Base-by-base conservation (phyloP, 257 asterid genomes). In the Handroanthus guayacan region DNA sequence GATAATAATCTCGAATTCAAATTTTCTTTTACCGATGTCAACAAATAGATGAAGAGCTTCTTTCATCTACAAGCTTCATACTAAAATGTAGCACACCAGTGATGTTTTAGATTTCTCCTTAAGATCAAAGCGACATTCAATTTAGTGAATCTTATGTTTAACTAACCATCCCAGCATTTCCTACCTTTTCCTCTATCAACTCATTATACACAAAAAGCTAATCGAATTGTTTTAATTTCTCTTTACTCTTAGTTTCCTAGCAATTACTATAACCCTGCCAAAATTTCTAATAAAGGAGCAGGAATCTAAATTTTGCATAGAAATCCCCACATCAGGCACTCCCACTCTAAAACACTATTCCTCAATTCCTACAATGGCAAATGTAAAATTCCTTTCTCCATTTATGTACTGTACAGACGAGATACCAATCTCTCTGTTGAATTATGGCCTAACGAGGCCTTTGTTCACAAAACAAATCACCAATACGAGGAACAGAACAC, bases 401-500 rank as follows among this genome's bases (percentile, higher is more conserved):
- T 3, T 44, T 18, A 18, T 45, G 12, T 38, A 37, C 4, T 13
- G 68, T 0, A 38, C 11, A 60, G 12, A n/a, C 51, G 25, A 63
- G 2, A 63, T 63, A 6, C n/a, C 11, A 39, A n/a, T 38, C 50
- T 1, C 3, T 14, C 0, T 39, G 6, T 6, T 20, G 43, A 67
- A 20, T 5, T 10, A 45, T 7, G 6, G 44, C 12, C 48, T 16
- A 39, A 16, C 4, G 9, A 36, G 47, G 12, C 18, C 18, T 34
- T 34, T 14, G 5, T 58, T 63, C 52, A 39, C 65, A 47, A 12
- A 37, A 16, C 4, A 58, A 77, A 10, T 14, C 47, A 50, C 4
- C 52, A 77, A 56, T 34, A 43, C 73, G 6, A 16, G 67, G 60
- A 69, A 51, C 17, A 6, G 67, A 12, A 71, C 68, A 1, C n/a